Evolutionary conservation across 257 asterid species (phyloP).

Genomic region (Solanum chilense): DNA sequence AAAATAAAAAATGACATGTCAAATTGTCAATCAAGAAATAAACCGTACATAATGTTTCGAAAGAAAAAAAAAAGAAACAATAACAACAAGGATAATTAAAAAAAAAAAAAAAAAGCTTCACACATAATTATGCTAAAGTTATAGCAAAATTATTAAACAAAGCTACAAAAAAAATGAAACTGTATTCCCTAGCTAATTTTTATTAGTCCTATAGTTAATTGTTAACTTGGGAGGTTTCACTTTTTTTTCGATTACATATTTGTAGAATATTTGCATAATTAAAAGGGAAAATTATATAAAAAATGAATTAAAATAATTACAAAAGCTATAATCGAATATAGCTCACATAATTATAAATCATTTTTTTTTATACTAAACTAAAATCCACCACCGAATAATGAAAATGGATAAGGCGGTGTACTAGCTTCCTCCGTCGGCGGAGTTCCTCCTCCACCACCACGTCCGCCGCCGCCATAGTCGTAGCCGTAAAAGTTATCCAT

Average conservation of each 20-base stretch:
- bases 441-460: constrained; percentile 7
- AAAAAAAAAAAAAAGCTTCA: neutral
- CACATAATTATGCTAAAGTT: neutral
- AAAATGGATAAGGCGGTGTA: constrained; percentile 19
- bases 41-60: neutral
- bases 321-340: neutral
- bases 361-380: neutral
- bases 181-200: neutral
- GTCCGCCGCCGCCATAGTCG: neutral
- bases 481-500: neutral
- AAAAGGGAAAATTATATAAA: neutral
- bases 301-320: neutral
- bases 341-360: neutral
- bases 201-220: neutral
- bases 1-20: neutral
- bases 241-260: neutral
- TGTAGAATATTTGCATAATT: neutral
- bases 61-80: neutral
- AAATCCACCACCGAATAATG: constrained; percentile 10
- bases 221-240: neutral
- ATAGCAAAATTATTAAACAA: neutral
- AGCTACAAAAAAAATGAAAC: neutral
- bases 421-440: constrained; percentile 18
- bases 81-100: neutral
- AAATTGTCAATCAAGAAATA: neutral